Evolutionary conservation across 2,329 filamentous ascomycete species (phyloP), one percentile per base, ranked within the genome.

Genomic region (Leptosphaerulina australis): DNA sequence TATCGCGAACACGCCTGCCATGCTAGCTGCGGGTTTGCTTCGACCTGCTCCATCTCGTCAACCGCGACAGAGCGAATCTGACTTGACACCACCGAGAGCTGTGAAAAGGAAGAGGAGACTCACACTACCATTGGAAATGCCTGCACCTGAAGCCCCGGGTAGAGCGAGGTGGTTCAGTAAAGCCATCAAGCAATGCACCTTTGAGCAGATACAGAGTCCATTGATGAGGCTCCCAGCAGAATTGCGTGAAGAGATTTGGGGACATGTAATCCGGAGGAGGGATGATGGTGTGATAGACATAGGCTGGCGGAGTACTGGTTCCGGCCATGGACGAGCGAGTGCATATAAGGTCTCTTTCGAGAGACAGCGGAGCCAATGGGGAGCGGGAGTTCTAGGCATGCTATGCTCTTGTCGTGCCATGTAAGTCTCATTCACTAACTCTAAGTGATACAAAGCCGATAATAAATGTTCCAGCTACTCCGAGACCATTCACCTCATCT

Each of bases 181-280:
- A 21, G 6, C 18, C 8, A 11, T 11, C 8, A 29, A 11, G 3
- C 44, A 48, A 25, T 37, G 36, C 22, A 41, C 36, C 8, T 18
- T 17, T 4, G n/a, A 34, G 10, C 37, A 41, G n/a, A 21, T 11
- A 2, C 44, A 41, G 12, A 48, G 37, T 11, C 30, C 36, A 2
- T 8, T 41, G 9, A 24, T 41, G 30, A 11, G 30, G 12, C 14
- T 48, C 1, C 44, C 44, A 1, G 37, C 37, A n/a, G 44, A 48
- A 18, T 37, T 48, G 17, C 37, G 44, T 4, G 22, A 20, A 3
- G 5, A 35, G 37, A 41, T 48, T 7, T 48, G 44, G 44, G 12
- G 20, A 11, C 18, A 40, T 4, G 44, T 48, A 1, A 28, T 48
- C 2, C 11, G 21, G 6, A 26, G 7, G 1, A 35, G 7, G 5